Evolutionary conservation across 345 rosid species (phyloP), one percentile per base, ranked within the genome.

Genomic region (Eucalyptus albens): DNA sequence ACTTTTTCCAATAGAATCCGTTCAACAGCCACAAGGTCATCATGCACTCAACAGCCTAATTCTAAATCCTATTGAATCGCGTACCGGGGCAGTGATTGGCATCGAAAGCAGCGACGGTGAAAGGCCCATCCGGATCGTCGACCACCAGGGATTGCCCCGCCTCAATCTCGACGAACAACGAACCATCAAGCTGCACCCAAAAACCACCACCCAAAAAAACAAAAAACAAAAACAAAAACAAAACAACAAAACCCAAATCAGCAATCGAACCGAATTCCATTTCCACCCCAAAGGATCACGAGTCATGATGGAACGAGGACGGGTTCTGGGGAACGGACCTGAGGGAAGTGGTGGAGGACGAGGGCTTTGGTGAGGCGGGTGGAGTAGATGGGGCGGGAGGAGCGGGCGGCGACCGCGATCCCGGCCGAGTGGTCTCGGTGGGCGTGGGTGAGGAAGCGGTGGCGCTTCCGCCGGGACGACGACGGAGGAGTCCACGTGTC

Each of bases 61-160:
- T 72, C 45, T 19, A 72, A 72, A 72, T 21, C 44, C 11, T 33
- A 22, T 21, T 0, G 5, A 77, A 22, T 77, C 47, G 44, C 45
- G 0, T 49, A 97, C 99, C 96, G 40, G 97, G 96, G 86, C 98
- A 96, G 82, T 97, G 99, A 93, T 95, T 95, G 33, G 98, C 98
- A 92, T 96, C 99, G 62, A 94, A 94, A 87, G 98, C 98, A 11
- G 96, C 93, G 44, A 96, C 97, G 3, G 89, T 90, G 60, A 96
- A 97, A 22, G 92, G 90, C 33, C 98, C 98, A 89, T 94, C 94
- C 1, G 93, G 94, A 69, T 97, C 99, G 86, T 94, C 92, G 47
- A 96, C 62, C 26, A 92, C 88, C 53, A 96, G 4, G 2, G 96
- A 90, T 87, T 93, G 92, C 67, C 97, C 97, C 81, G 92, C 95